A percentile compares a stretch with the other conserved stretches of the same genome.
Conservation (phyloP, 73 alveolate species). For the Paramecium sonneborni region DNA sequence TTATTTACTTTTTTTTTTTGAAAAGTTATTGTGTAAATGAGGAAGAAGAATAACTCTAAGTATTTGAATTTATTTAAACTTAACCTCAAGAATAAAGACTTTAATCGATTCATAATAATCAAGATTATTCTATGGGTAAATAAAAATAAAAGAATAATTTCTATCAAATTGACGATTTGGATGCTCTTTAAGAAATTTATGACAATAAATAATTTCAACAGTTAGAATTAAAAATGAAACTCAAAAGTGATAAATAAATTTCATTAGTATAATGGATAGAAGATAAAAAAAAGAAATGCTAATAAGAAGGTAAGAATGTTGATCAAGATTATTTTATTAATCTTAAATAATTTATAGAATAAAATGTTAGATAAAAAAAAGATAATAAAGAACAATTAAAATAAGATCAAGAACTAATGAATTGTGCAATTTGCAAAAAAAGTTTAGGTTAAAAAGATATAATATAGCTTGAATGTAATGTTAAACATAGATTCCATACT, state of each 20-base stretch:
- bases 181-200: not conserved
- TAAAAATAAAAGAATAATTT: not conserved
- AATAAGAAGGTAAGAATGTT: not conserved
- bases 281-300: not conserved
- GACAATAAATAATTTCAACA: not conserved
- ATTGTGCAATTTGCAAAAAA: not conserved
- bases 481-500: not conserved
- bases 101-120: not conserved
- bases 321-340: not conserved
- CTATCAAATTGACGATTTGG: not conserved
- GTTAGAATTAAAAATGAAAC: not conserved
- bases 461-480: not conserved
- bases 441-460: not conserved
- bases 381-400: not conserved
- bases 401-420: not conserved
- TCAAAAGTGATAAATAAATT: not conserved
- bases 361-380: not conserved
- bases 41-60: not conserved
- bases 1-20: not conserved
- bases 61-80: not conserved
- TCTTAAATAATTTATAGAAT: not conserved
- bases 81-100: not conserved
- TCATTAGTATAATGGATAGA: not conserved
- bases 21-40: not conserved
- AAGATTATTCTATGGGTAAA: not conserved